Evolutionary conservation across 345 rosid species (phyloP).

Genomic region (Euphorbia tirucalli): DNA sequence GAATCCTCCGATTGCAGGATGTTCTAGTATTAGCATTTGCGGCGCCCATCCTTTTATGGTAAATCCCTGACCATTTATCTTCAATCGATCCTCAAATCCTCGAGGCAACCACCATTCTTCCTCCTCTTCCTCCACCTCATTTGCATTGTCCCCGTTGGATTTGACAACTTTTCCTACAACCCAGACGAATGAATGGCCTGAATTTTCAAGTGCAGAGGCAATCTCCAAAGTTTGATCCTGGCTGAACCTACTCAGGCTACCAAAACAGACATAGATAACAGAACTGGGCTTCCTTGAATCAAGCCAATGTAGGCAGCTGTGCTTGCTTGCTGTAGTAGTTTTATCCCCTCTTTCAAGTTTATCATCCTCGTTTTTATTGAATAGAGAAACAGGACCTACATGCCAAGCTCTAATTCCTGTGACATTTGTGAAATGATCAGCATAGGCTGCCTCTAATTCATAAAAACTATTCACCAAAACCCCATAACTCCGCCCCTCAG

Average conservation of each 20-base stretch:
- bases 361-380: slow-evolving; percentile 18
- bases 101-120: slow-evolving; percentile 31
- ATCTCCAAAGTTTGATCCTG: slow-evolving; percentile 22
- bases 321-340: not conserved
- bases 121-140: too few species aligned
- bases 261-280: slow-evolving; percentile 31
- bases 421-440: slow-evolving; percentile 29
- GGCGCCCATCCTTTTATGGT: slow-evolving; percentile 40
- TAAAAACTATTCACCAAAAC: slow-evolving; percentile 33
- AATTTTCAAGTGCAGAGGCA: slow-evolving; percentile 21
- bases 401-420: slow-evolving; percentile 31
- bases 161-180: slow-evolving; percentile 22
- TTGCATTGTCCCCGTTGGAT: not conserved
- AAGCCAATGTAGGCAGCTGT: slow-evolving; percentile 29
- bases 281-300: slow-evolving; percentile 30
- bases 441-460: slow-evolving; percentile 28
- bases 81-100: slow-evolving; percentile 19
- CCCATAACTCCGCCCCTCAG: slow-evolving; percentile 34
- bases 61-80: slow-evolving; percentile 22
- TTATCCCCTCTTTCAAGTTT: slow-evolving; percentile 27
- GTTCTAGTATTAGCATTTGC: slow-evolving; percentile 31
- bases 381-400: slow-evolving; percentile 30
- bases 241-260: slow-evolving; percentile 25
- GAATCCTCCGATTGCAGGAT: slow-evolving; percentile 35
- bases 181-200: slow-evolving; percentile 25